phyloP scores from a whole-genome alignment of 768 basidiomycete genomes.

The Hericium erinaceus region DNA sequence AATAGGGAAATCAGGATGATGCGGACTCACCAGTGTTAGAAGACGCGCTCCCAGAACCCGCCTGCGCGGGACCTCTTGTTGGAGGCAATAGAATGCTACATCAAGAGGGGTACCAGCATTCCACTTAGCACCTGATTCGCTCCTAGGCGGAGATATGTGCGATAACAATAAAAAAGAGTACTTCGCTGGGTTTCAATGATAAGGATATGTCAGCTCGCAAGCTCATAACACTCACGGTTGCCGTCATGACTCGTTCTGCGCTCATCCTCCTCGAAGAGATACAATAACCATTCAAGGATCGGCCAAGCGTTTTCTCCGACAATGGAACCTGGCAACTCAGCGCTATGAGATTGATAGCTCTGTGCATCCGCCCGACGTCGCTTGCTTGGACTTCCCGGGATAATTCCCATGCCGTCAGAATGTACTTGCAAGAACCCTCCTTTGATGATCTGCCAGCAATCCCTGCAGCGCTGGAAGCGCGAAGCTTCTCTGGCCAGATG shows the following conservation, averaged over 20 bases:
- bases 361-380: slow-evolving; percentile 19
- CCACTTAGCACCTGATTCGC: slow-evolving; percentile 41
- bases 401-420: background rate
- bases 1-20: background rate
- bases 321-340: slow-evolving; percentile 19
- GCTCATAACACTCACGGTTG: slow-evolving; percentile 24
- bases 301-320: slow-evolving; percentile 64
- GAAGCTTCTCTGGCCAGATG: slow-evolving; percentile 10
- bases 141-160: slow-evolving; percentile 49
- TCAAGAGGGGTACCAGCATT: slow-evolving; percentile 44
- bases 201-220: background rate
- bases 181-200: slow-evolving; percentile 21
- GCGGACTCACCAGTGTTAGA: slow-evolving; percentile 21
- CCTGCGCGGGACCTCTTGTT: slow-evolving; percentile 16
- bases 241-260: slow-evolving; percentile 23
- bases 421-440: slow-evolving; percentile 6
- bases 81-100: slow-evolving; percentile 25
- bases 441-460: slow-evolving; percentile 16
- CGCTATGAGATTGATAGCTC: slow-evolving; percentile 20
- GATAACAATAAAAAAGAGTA: slow-evolving; percentile 46
- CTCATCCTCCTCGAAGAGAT: slow-evolving; percentile 64
- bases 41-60: slow-evolving; percentile 20
- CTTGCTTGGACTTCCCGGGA: slow-evolving; percentile 13
- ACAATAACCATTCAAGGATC: slow-evolving; percentile 58
- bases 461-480: slow-evolving; percentile 13